Evolutionary conservation across 495 filamentous ascomycete species (phyloP).

Genomic region (Aspergillus heteromorphus): DNA sequence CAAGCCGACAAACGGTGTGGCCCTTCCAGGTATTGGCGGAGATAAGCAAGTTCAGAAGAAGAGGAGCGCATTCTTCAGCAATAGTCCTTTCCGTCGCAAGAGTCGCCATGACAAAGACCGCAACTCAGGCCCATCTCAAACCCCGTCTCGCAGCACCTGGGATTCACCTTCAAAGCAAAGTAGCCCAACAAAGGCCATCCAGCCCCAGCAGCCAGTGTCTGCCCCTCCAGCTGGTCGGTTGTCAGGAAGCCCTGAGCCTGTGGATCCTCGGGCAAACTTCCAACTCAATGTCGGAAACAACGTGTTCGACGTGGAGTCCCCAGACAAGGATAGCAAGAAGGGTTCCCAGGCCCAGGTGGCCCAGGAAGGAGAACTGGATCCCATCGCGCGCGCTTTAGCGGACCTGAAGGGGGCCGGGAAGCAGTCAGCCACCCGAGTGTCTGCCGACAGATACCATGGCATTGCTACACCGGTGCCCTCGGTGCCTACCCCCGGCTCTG

Average conservation of each 20-base stretch:
- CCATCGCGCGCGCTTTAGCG: constrained; percentile 86
- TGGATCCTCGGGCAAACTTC: constrained; percentile 86
- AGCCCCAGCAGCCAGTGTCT: constrained; percentile 1
- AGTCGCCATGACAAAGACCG: constrained; percentile 80
- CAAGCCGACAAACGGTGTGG: constrained; percentile 53
- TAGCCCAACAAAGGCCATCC: constrained; percentile 29
- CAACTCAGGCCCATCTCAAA: constrained; percentile 26
- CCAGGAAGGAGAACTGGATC: constrained; percentile 61
- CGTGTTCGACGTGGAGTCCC: constrained; percentile 91
- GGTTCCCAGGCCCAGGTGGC: constrained; percentile 31
- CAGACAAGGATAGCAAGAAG: constrained; percentile 49
- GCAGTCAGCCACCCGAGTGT: constrained; percentile 69
- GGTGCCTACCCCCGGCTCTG: constrained; percentile 48
- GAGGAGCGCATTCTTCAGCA: constrained; percentile 90
- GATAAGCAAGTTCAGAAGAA: constrained; percentile 74
- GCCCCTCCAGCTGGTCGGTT: constrained; percentile 17
- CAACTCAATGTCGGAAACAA: constrained; percentile 96
- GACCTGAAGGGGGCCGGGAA: constrained; percentile 86
- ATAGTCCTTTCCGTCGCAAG: constrained; percentile 92
- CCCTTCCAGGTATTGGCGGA: constrained; percentile 38
- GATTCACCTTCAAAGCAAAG: constrained; percentile 30
- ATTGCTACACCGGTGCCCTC: constrained; percentile 75
- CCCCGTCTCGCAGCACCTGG: constrained; percentile 34
- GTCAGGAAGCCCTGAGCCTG: constrained; percentile 74
- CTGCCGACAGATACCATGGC: constrained; percentile 90